phyloP scores from a whole-genome alignment of 768 basidiomycete genomes.

The Sarcodon sp. region DNA sequence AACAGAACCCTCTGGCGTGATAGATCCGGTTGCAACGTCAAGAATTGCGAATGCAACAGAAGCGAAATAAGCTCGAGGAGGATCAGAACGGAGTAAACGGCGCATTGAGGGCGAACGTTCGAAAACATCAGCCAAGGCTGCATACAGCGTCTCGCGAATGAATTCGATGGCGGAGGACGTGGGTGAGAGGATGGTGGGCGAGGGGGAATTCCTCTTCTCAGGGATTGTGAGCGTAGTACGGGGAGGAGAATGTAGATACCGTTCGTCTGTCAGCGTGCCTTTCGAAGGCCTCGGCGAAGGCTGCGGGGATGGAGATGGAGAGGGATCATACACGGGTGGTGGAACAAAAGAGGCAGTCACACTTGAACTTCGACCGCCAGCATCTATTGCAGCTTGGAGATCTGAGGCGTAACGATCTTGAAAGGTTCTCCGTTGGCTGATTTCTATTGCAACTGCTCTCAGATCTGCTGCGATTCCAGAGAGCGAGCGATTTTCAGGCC shows the following conservation, averaged over 20 bases:
- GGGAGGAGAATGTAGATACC: constrained; percentile 7
- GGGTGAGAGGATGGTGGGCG: constrained; percentile 20
- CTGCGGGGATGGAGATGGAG: constrained; percentile 10
- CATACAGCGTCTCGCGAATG: constrained; percentile 83
- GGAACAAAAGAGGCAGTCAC: constrained; percentile 54
- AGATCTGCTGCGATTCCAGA: constrained; percentile 66
- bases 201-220: neutral
- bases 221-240: constrained; percentile 9
- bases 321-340: constrained; percentile 48
- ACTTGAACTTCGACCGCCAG: constrained; percentile 27
- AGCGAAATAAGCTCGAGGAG: constrained; percentile 68
- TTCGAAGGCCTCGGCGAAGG: constrained; percentile 11
- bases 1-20: constrained; percentile 21
- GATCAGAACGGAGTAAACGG: constrained; percentile 43
- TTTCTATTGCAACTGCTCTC: constrained; percentile 79
- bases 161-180: constrained; percentile 51
- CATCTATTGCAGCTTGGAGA: constrained; percentile 69
- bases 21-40: constrained; percentile 40
- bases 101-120: constrained; percentile 41
- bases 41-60: constrained; percentile 64
- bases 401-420: constrained; percentile 68
- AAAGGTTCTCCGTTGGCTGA: constrained; percentile 73
- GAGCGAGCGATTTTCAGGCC: constrained; percentile 28
- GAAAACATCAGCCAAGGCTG: constrained; percentile 61
- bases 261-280: neutral